Conservation (phyloP, 768 basidiomycete species). For the Rhodosporidiobolus sp. region DNA sequence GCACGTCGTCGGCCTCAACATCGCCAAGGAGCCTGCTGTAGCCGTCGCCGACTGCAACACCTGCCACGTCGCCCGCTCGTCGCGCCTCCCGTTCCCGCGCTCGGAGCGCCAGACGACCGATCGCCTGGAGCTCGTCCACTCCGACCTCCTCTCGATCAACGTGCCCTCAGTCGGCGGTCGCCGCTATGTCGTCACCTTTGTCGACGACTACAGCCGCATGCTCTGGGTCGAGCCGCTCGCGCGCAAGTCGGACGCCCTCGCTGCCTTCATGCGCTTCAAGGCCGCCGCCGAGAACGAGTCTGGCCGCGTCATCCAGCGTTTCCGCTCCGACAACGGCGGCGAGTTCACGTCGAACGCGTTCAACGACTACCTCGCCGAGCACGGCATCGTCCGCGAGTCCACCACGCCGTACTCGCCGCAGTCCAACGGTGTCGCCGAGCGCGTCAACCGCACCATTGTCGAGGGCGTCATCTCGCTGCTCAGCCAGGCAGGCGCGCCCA, state of each 20-base stretch:
- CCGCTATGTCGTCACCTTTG: constrained; percentile 41
- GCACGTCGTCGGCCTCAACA: neutral
- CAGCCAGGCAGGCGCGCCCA: neutral
- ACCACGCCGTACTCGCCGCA: too few relatives aligned
- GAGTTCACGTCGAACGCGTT: constrained; percentile 41
- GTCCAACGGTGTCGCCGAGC: too few relatives aligned
- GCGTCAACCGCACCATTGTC: too few relatives aligned
- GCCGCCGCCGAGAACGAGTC: constrained; percentile 27
- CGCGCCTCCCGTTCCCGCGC: neutral
- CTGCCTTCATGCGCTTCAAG: constrained; percentile 36
- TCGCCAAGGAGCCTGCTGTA: neutral
- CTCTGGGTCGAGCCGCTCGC: constrained; percentile 32
- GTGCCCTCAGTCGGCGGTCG: constrained; percentile 6
- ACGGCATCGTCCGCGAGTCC: constrained; percentile 7
- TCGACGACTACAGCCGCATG: constrained; percentile 41
- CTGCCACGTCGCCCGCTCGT: constrained; percentile 8
- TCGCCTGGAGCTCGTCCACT: constrained; percentile 4
- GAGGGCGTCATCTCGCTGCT: neutral
- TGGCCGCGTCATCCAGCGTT: constrained; percentile 34
- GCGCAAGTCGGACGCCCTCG: constrained; percentile 31
- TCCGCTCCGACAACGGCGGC: constrained; percentile 44
- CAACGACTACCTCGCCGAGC: neutral
- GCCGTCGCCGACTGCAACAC: neutral
- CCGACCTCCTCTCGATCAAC: constrained; percentile 3
- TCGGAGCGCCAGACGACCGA: neutral